A percentile compares a stretch with the other conserved stretches of the same genome.
Conservation (phyloP, 805 yeast species). For the Metschnikowia lachancei region DNA sequence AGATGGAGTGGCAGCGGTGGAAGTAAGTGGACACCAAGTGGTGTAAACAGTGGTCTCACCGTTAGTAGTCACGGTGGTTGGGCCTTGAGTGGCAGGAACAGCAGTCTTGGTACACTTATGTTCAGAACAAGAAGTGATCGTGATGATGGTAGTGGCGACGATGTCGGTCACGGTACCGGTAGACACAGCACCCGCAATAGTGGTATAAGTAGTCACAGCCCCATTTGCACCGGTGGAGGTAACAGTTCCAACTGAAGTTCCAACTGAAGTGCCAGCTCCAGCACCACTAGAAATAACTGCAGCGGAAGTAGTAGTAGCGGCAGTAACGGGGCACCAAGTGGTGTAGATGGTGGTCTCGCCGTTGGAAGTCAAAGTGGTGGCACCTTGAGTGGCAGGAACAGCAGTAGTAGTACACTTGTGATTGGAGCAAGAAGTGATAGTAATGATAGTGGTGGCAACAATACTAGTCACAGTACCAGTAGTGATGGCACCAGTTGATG, state of each 20-base stretch:
- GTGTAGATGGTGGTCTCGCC: slow-evolving; percentile 25
- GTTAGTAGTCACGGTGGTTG: slow-evolving; percentile 23
- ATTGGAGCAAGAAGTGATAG: too few relatives aligned
- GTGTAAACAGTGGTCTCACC: slow-evolving; percentile 25
- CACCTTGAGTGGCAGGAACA: slow-evolving; percentile 11
- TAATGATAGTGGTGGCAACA: too few relatives aligned
- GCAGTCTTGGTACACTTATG: slow-evolving; percentile 15
- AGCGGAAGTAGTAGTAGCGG: slow-evolving; percentile 5
- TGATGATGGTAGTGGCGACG: slow-evolving; percentile 25
- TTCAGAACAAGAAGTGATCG: slow-evolving; percentile 24
- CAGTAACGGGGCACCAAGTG: slow-evolving; percentile 21
- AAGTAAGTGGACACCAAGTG: slow-evolving; percentile 35
- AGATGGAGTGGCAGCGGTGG: slow-evolving; percentile 23
- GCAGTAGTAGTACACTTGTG: slow-evolving; percentile 12
- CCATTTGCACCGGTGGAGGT: too few relatives aligned
- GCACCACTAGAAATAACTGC: slow-evolving; percentile 4
- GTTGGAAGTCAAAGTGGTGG: not conserved
- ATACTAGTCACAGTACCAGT: not conserved
- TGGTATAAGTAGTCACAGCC: slow-evolving; percentile 8
- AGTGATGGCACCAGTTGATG: not conserved
- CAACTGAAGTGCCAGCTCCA: slow-evolving; percentile 30
- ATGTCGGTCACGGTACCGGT: slow-evolving; percentile 23
- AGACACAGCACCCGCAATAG: slow-evolving; percentile 19
- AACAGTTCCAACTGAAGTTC: not conserved
- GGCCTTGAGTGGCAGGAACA: slow-evolving; percentile 35